Conservation (phyloP, 1,284 basidiomycete species). For the Naganishia cerealis region DNA sequence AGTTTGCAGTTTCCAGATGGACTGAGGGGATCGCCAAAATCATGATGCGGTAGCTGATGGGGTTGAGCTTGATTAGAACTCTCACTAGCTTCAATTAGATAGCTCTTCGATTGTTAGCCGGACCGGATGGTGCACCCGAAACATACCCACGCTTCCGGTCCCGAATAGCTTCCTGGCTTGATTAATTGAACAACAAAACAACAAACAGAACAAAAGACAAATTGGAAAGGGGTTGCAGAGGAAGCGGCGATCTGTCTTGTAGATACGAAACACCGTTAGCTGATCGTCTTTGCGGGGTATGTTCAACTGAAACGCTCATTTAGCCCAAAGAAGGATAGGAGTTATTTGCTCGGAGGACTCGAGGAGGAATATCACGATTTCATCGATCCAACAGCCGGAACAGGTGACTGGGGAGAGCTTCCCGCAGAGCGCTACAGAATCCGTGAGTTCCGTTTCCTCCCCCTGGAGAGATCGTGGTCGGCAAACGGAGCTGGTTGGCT, state of each 20-base stretch:
- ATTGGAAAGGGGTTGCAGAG: background rate
- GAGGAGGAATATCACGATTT: background rate
- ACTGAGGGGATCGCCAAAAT: too few relatives aligned
- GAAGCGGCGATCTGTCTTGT: constrained; percentile 1
- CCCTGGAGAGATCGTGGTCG: too few relatives aligned
- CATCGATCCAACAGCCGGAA: background rate
- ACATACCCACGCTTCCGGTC: background rate
- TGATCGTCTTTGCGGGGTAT: background rate
- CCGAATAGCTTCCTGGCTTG: background rate
- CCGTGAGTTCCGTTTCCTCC: background rate
- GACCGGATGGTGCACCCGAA: constrained; percentile 2
- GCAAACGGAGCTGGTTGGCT: background rate
- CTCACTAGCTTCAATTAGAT: too few relatives aligned
- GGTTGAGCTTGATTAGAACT: too few relatives aligned
- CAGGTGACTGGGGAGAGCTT: background rate
- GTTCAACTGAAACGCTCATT: background rate
- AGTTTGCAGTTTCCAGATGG: too few relatives aligned
- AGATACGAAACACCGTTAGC: background rate
- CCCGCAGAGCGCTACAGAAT: background rate
- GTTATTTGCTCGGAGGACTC: background rate
- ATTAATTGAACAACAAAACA: background rate
- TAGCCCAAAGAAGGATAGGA: background rate
- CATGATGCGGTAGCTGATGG: too few relatives aligned
- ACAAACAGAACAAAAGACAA: background rate
- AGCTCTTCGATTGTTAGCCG: background rate